phyloP scores from a whole-genome alignment of 148 eudicot genomes.

The Fagopyrum homotropicum region DNA sequence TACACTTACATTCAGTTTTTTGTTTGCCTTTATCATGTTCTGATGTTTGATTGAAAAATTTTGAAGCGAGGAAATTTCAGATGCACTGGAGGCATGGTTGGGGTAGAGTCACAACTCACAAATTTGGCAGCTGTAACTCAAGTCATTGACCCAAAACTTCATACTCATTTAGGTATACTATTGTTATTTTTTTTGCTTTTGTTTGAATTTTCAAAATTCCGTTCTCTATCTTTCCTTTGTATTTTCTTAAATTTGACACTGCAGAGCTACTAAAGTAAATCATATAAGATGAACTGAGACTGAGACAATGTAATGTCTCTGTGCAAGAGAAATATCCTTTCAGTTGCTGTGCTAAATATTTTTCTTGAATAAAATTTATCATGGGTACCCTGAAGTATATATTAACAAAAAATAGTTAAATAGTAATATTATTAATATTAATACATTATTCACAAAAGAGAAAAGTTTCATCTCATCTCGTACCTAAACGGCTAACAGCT shows the following conservation, averaged over 20 bases:
- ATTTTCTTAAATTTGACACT: not conserved
- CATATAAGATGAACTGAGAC: not conserved
- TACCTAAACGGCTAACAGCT: not conserved
- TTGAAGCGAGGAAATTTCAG: constrained; percentile 92
- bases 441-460: not conserved
- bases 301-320: not conserved
- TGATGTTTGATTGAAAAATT: constrained; percentile 23
- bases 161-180: constrained; percentile 80
- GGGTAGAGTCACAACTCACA: constrained; percentile 83
- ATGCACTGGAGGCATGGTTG: constrained; percentile 83
- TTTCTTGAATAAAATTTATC: not conserved
- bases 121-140: constrained; percentile 82
- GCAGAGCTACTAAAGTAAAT: not conserved
- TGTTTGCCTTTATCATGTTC: constrained; percentile 24
- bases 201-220: not conserved
- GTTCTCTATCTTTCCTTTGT: no score
- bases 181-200: not conserved
- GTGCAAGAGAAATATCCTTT: not conserved
- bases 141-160: constrained; percentile 96
- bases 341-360: not conserved
- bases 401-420: not conserved
- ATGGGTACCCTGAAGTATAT: not conserved
- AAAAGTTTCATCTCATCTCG: not conserved
- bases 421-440: not conserved
- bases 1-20: not conserved